These are phyloP conservation scores for Neocallimastix lanati DNA, from an alignment of 192 early-diverging fungal genomes.

Conservation along the genomic window DNA sequence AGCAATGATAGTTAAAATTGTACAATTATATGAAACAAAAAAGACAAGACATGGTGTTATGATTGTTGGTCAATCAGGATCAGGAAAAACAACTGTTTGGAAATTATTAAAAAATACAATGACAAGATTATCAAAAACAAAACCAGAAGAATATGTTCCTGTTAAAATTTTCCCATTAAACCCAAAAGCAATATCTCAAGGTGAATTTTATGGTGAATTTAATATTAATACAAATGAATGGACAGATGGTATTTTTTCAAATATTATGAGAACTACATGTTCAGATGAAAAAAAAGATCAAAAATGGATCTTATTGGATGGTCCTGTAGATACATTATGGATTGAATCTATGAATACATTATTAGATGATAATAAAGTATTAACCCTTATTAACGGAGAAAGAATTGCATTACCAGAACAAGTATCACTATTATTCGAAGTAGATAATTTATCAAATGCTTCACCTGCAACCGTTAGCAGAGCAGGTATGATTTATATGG, in stretches of 20 bases:
- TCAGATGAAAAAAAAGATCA: conserved; percentile 17
- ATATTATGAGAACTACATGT: conserved; percentile 31
- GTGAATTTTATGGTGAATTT: conserved; percentile 27
- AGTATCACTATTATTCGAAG: conserved; percentile 45
- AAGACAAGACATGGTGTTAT: conserved; percentile 36
- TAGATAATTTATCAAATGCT: conserved; percentile 35
- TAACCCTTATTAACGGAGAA: conserved; percentile 43
- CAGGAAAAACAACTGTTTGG: conserved; percentile 27
- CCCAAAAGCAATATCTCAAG: conserved; percentile 31
- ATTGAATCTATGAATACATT: conserved; percentile 40
- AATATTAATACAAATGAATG: conserved; percentile 42
- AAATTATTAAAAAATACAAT: conserved; percentile 12
- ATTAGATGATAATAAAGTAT: conserved; percentile 31
- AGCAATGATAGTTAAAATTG: conserved; percentile 24
- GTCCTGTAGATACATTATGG: conserved; percentile 40
- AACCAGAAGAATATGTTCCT: conserved; percentile 12
- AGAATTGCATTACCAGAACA: conserved; percentile 34
- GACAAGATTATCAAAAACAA: conserved; percentile 18
- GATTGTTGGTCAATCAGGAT: conserved; percentile 34
- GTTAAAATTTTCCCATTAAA: conserved; percentile 19
- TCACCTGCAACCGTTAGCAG: conserved; percentile 39
- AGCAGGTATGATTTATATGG: conserved; percentile 40
- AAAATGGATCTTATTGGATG: conserved; percentile 40
- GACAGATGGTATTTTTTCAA: conserved; percentile 34
- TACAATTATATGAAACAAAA: conserved; percentile 36